phyloP scores from a whole-genome alignment of 768 basidiomycete species.

The Collybia sordida region DNA sequence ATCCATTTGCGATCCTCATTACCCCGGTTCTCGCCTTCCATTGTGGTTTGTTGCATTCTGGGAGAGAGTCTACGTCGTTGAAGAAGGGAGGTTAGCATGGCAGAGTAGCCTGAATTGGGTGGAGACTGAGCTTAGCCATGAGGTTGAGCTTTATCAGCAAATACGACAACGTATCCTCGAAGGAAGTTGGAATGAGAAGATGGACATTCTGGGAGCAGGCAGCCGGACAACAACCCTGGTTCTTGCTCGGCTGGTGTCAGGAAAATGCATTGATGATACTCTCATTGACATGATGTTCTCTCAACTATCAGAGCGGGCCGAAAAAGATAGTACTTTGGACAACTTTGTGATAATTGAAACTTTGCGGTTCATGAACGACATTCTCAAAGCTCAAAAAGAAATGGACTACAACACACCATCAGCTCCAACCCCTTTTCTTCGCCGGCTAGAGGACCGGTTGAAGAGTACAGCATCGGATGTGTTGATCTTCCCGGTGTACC shows the following conservation, averaged over 20 bases:
- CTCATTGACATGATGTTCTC: constrained; percentile 11
- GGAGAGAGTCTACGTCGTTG: background rate
- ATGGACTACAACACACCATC: constrained; percentile 4
- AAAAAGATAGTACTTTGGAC: constrained; percentile 1
- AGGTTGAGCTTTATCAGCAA: background rate
- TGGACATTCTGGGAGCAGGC: background rate
- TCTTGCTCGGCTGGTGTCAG: constrained; percentile 1
- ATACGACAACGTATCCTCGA: background rate
- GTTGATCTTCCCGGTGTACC: background rate
- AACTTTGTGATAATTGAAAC: constrained; percentile 8
- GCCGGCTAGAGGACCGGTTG: background rate
- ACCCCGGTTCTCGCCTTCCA: background rate
- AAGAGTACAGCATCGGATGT: background rate
- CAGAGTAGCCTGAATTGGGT: background rate
- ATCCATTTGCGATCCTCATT: constrained; percentile 1
- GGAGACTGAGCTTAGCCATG: background rate
- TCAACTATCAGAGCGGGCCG: constrained; percentile 4
- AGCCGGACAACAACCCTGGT: background rate
- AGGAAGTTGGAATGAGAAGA: constrained; percentile 5
- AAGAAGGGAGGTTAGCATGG: background rate
- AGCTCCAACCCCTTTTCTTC: background rate
- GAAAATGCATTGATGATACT: background rate
- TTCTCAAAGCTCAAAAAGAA: constrained; percentile 1
- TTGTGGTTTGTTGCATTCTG: constrained; percentile 2
- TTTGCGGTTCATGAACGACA: constrained; percentile 8